Percentiles rank a stretch among this genome's conserved stretches.
These are phyloP conservation scores for Rhinocladiella similis DNA, from an alignment of 2,329 filamentous ascomycete genomes.

Conservation along the genomic window DNA sequence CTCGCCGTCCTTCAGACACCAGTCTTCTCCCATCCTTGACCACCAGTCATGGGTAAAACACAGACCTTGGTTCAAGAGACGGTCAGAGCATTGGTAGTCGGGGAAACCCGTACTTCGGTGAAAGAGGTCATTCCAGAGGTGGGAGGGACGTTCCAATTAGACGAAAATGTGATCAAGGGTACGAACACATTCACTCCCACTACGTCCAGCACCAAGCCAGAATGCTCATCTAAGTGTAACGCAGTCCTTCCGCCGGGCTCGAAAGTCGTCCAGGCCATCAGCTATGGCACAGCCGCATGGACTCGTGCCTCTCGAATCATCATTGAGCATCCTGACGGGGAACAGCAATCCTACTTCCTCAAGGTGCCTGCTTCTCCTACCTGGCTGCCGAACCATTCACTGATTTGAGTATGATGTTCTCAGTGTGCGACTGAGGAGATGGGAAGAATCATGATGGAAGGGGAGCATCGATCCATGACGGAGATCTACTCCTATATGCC, in stretches of 20 bases:
- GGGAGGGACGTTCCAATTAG: too few relatives aligned
- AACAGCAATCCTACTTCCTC: constrained; percentile 13
- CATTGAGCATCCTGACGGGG: constrained; percentile 4
- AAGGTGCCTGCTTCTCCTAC: constrained; percentile 9
- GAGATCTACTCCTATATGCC: constrained; percentile 33
- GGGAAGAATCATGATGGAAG: constrained; percentile 28
- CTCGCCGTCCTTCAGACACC: too few relatives aligned
- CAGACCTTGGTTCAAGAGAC: too few relatives aligned
- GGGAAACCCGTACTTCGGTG: too few relatives aligned
- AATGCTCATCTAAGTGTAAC: not conserved
- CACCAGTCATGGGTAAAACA: too few relatives aligned
- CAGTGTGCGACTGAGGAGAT: constrained; percentile 12
- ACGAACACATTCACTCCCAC: too few relatives aligned
- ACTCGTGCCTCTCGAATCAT: constrained; percentile 9
- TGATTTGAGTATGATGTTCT: not conserved
- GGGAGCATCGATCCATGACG: constrained; percentile 36
- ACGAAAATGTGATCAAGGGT: too few relatives aligned
- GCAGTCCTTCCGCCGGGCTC: constrained; percentile 5
- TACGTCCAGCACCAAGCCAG: not conserved
- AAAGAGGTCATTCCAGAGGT: too few relatives aligned
- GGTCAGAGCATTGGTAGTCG: too few relatives aligned
- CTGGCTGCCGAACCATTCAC: too few relatives aligned
- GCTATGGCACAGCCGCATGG: constrained; percentile 17
- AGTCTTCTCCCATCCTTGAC: too few relatives aligned
- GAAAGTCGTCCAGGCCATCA: constrained; percentile 1